phyloP scores from a whole-genome alignment of 345 rosid species.

The Microcos paniculata region DNA sequence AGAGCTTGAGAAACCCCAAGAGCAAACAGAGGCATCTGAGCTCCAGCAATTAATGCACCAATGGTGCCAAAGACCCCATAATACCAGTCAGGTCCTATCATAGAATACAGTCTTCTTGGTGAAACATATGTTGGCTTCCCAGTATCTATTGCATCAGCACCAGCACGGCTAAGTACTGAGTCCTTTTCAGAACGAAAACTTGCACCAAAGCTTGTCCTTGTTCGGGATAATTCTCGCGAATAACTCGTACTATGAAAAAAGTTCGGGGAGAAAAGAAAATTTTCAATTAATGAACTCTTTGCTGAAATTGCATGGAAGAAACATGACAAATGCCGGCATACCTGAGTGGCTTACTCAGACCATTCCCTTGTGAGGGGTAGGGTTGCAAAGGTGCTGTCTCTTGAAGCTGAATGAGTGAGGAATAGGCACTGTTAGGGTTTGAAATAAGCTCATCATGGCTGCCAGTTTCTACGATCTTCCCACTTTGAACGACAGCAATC shows the following conservation, averaged over 20 bases:
- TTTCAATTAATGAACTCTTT: slow-evolving; percentile 4
- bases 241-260: slow-evolving; percentile 42
- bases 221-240: slow-evolving; percentile 69
- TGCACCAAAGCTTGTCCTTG: slow-evolving; percentile 58
- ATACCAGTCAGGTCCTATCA: slow-evolving; percentile 85
- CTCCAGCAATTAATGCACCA: slow-evolving; percentile 75
- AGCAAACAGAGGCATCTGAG: slow-evolving; percentile 95
- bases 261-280: neutral
- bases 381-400: slow-evolving; percentile 65
- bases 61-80: slow-evolving; percentile 73
- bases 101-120: slow-evolving; percentile 61
- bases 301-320: neutral
- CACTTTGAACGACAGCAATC: slow-evolving; percentile 76
- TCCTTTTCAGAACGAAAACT: slow-evolving; percentile 90
- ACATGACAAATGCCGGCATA: slow-evolving; percentile 16
- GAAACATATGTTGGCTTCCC: slow-evolving; percentile 45
- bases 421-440: slow-evolving; percentile 58
- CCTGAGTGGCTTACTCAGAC: slow-evolving; percentile 65
- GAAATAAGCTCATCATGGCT: slow-evolving; percentile 85
- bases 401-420: slow-evolving; percentile 81
- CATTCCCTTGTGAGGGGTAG: slow-evolving; percentile 56
- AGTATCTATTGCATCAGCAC: slow-evolving; percentile 45
- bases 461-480: slow-evolving; percentile 84
- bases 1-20: slow-evolving; percentile 94
- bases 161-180: slow-evolving; percentile 41